Percentiles rank a stretch among this genome's conserved stretches.
These are phyloP conservation scores for Coniferiporia weirii DNA, from an alignment of 1,284 basidiomycete species.

Conservation along the genomic window DNA sequence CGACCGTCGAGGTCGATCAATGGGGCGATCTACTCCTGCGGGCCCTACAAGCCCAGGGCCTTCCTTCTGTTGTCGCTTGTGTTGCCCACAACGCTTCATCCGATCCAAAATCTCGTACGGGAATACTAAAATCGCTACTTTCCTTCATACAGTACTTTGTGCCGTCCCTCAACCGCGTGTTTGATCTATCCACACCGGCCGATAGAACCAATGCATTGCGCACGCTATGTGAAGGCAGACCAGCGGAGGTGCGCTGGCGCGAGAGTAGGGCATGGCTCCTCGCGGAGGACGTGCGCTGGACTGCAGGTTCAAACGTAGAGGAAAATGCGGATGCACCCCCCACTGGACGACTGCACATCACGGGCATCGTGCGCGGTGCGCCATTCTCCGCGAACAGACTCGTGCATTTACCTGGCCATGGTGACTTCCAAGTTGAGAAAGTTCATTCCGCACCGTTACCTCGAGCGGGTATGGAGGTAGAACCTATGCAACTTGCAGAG, in stretches of 20 bases:
- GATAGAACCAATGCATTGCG: slow-evolving; percentile 72
- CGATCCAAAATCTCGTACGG: slow-evolving; percentile 57
- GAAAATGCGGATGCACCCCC: slow-evolving; percentile 18
- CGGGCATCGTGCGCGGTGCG: slow-evolving; percentile 80
- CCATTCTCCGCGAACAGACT: slow-evolving; percentile 80
- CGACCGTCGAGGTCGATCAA: slow-evolving; percentile 73
- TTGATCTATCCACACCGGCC: slow-evolving; percentile 46
- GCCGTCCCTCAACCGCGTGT: slow-evolving; percentile 69
- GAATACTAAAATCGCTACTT: slow-evolving; percentile 78
- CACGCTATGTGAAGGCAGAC: slow-evolving; percentile 75
- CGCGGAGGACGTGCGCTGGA: slow-evolving; percentile 59
- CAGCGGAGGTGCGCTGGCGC: slow-evolving; percentile 74
- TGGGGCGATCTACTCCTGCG: slow-evolving; percentile 93
- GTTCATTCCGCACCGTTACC: slow-evolving; percentile 56
- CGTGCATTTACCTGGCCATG: slow-evolving; percentile 84
- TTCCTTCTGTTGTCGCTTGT: slow-evolving; percentile 68
- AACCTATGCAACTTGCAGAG: slow-evolving; percentile 52
- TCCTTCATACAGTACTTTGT: slow-evolving; percentile 96
- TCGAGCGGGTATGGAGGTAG: slow-evolving; percentile 59
- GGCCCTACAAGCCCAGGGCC: slow-evolving; percentile 76
- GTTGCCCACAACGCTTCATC: slow-evolving; percentile 35
- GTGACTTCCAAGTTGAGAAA: slow-evolving; percentile 83
- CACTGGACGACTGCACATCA: slow-evolving; percentile 58
- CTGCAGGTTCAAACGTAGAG: slow-evolving; percentile 25
- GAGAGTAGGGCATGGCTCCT: slow-evolving; percentile 79